phyloP scores from a whole-genome alignment of 2,329 filamentous ascomycete species.

The Calcarisporium arbuscula region DNA sequence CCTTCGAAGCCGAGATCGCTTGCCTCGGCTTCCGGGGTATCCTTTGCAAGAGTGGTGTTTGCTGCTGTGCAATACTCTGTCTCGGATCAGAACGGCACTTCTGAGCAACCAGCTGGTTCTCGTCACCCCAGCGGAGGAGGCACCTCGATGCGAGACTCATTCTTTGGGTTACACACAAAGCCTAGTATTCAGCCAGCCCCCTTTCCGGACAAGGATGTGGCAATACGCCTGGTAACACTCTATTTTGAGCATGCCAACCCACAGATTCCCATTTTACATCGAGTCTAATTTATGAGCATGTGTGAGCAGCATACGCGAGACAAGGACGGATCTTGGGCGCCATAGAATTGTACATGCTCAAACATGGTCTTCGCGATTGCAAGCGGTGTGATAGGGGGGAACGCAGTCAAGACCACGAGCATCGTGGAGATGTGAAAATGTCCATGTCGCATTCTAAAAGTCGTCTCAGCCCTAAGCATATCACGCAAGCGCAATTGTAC shows the following conservation, averaged over 20 bases:
- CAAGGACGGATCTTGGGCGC: conserved; percentile 62
- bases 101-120: conserved; percentile 17
- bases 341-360: conserved; percentile 85
- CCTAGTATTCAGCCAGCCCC: conserved; percentile 78
- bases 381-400: conserved; percentile 79
- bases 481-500: conserved; percentile 87
- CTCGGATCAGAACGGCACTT: conserved; percentile 49
- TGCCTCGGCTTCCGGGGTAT: conserved; percentile 83
- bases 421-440: conserved; percentile 22
- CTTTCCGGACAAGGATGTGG: conserved; percentile 75
- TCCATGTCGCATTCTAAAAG: conserved; percentile 22
- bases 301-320: conserved; percentile 75
- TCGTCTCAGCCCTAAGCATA: conserved; percentile 84
- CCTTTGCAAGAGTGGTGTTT: conserved; percentile 89
- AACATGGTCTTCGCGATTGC: conserved; percentile 98
- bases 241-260: conserved; percentile 97
- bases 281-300: conserved; percentile 81
- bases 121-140: conserved; percentile 33
- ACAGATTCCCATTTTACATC: conserved; percentile 88
- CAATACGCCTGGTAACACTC: conserved; percentile 64
- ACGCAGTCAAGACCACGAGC: conserved; percentile 46
- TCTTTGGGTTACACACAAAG: conserved; percentile 92
- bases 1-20: conserved; percentile 74
- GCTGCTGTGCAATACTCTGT: conserved; percentile 77
- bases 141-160: conserved; percentile 88